phyloP scores from a whole-genome alignment of 106 monocot species.

The Vanilla planifolia region DNA sequence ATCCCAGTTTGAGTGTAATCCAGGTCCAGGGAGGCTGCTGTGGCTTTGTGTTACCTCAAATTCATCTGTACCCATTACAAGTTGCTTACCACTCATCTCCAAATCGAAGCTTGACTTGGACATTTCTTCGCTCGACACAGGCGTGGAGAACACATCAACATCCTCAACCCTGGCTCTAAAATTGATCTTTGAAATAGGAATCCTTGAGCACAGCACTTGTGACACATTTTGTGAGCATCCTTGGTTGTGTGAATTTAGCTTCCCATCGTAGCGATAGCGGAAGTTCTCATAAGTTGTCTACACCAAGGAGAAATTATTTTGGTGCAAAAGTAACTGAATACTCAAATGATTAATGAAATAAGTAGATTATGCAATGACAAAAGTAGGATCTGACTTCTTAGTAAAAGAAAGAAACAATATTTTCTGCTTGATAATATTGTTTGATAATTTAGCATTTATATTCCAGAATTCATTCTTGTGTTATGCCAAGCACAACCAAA shows the following conservation, averaged over 20 bases:
- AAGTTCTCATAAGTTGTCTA: slow-evolving; percentile 45
- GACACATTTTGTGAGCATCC: slow-evolving; percentile 14
- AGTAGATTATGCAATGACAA: no score
- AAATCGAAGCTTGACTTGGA: slow-evolving; percentile 46
- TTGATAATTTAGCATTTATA: no score
- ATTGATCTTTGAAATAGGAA: slow-evolving; percentile 21
- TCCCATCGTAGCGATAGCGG: slow-evolving; percentile 29
- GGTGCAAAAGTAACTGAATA: no score
- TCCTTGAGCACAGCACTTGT: slow-evolving; percentile 15
- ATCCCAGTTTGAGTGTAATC: slow-evolving; percentile 17
- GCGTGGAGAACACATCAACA: slow-evolving; percentile 14
- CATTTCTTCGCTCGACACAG: slow-evolving; percentile 23
- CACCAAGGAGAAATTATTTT: not conserved
- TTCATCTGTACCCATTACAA: slow-evolving; percentile 32
- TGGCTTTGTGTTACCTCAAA: slow-evolving; percentile 47
- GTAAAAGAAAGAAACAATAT: no score
- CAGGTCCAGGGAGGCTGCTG: slow-evolving; percentile 13
- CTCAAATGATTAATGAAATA: no score
- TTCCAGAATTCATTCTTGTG: no score
- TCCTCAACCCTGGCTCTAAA: slow-evolving; percentile 30
- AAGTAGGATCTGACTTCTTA: no score
- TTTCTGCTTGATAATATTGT: no score
- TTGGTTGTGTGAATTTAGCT: slow-evolving; percentile 26
- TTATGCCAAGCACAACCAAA: no score
- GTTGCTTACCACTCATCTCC: slow-evolving; percentile 37